Conservation (phyloP, 106 monocot genomes). For the Cymbidium sinense region DNA sequence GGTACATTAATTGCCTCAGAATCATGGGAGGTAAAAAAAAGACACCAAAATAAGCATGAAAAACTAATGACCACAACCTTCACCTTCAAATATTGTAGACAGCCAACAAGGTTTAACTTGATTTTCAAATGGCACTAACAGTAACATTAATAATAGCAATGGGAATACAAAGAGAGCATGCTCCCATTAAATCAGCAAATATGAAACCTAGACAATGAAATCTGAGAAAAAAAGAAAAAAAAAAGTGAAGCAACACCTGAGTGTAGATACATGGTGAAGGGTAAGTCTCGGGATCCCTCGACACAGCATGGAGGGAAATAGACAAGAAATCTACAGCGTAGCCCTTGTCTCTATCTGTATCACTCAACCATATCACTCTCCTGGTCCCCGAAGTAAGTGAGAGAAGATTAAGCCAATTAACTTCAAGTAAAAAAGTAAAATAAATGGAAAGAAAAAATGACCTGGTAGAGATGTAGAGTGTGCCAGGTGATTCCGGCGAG, state of each 20-base stretch:
- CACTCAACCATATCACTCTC: constrained; percentile 87
- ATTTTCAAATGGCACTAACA: neutral
- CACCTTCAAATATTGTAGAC: neutral
- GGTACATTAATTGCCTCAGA: neutral
- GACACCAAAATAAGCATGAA: neutral
- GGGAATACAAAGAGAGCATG: neutral
- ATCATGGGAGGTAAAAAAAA: neutral
- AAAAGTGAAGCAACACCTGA: constrained; percentile 38
- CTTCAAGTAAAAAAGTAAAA: neutral
- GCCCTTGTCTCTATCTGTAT: constrained; percentile 48
- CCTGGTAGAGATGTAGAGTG: constrained; percentile 70
- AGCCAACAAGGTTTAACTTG: neutral
- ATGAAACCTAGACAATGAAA: neutral
- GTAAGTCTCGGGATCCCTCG: constrained; percentile 79
- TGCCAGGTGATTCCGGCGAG: constrained; percentile 42
- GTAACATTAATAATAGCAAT: neutral
- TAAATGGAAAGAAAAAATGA: neutral
- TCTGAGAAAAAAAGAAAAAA: neutral
- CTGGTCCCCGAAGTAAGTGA: constrained; percentile 18
- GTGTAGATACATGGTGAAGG: constrained; percentile 78
- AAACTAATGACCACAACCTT: neutral
- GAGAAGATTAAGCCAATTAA: neutral
- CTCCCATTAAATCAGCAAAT: neutral
- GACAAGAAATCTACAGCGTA: constrained; percentile 85
- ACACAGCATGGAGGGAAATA: constrained; percentile 85